Percentiles rank a stretch among this genome's conserved stretches.
Conservation (phyloP, 495 filamentous ascomycete species). For the Rostrohypoxylon terebratum region DNA sequence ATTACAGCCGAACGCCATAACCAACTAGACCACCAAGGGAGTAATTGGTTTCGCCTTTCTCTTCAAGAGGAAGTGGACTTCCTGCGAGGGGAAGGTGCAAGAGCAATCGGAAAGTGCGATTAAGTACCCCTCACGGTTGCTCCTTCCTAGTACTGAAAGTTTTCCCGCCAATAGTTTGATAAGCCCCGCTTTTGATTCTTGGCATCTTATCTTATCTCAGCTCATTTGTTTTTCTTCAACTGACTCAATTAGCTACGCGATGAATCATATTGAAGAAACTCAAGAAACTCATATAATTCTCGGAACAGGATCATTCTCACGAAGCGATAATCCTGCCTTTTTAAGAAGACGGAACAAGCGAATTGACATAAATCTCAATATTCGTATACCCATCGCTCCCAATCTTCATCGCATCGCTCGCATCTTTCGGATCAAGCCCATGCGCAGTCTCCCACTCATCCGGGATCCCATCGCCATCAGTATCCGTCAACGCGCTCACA, state of each 20-base stretch:
- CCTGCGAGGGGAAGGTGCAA: conserved; percentile 38
- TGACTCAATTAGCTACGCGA: not conserved
- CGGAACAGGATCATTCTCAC: not conserved
- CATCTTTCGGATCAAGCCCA: conserved; percentile 40
- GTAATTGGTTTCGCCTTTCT: conserved; percentile 10
- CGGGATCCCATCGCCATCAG: conserved; percentile 47
- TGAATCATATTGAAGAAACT: not conserved
- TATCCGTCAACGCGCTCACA: conserved; percentile 34
- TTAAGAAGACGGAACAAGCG: conserved; percentile 42
- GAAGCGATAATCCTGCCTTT: not conserved
- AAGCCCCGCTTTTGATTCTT: not conserved
- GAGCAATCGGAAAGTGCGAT: too few species aligned
- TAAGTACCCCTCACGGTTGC: not conserved
- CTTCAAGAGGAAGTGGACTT: conserved; percentile 37
- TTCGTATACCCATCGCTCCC: conserved; percentile 48
- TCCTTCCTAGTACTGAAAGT: not conserved
- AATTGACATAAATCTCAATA: conserved; percentile 52
- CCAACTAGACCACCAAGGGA: conserved; percentile 52
- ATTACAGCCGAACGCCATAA: conserved; percentile 44
- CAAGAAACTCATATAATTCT: not conserved
- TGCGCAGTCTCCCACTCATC: conserved; percentile 52
- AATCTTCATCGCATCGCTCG: conserved; percentile 40
- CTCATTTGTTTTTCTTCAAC: too few species aligned
- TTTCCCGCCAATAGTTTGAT: not conserved
- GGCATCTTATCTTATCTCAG: not conserved